Evolutionary conservation across 805 yeast species (phyloP), one percentile per base, ranked within the genome.

Genomic region (Groenewaldozyma salmanticensis): DNA sequence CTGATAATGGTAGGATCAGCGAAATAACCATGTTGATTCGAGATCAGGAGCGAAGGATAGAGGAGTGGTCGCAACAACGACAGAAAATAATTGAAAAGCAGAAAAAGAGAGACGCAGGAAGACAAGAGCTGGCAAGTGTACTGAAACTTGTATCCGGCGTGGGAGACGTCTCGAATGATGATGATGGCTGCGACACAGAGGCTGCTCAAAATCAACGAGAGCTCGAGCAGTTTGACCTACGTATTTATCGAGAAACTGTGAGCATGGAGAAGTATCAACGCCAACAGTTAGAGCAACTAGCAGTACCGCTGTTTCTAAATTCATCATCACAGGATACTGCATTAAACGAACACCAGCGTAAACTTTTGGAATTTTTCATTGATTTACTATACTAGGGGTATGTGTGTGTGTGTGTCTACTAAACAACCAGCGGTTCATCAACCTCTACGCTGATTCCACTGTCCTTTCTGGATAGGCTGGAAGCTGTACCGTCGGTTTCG

Each of bases 401-500:
- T n/a, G n/a, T n/a, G n/a, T n/a, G n/a, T n/a, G n/a, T n/a, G n/a
- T n/a, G n/a, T n/a, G n/a, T n/a, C n/a, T n/a, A n/a, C n/a, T n/a
- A n/a, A n/a, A n/a, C n/a, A n/a, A n/a, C n/a, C n/a, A n/a, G n/a
- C n/a, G n/a, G n/a, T n/a, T n/a, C 19, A 11, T 21, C 38, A n/a
- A 16, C 13, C 7, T n/a, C n/a, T 6, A 31, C 34, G 18, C 17
- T 15, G 18, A 6, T 19, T 13, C 40, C 19, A 35, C 27, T 21
- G 38, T 39, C 24, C 18, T 31, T 34, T 20, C 31, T 18, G 40
- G 37, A 41, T 31, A 47, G 20, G 2, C 44, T 39, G 11, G 49
- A 48, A 40, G 67, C 79, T 38, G 70, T 53, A 5, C 98, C 98
- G 55, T 76, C 77, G 33, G 76, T 70, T 58, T 85, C 86, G 36